phyloP scores from a whole-genome alignment of 2,329 filamentous ascomycete species.

The Coniella lustricola region DNA sequence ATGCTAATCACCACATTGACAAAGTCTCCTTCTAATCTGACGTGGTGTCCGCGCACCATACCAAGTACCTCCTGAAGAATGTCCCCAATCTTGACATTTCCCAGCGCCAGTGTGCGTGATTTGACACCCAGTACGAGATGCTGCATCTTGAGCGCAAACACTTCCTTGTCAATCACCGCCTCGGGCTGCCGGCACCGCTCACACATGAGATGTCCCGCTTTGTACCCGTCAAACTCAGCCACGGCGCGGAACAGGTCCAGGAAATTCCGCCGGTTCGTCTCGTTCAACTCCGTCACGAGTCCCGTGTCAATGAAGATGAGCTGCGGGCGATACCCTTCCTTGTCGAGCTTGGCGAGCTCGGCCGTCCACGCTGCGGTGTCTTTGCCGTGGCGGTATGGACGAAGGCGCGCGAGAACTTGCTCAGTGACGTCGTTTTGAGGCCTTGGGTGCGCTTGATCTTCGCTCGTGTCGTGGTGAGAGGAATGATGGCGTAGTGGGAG shows the following conservation, averaged over 20 bases:
- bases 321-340: slow-evolving; percentile 85
- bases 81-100: slow-evolving; percentile 93
- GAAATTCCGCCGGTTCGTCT: slow-evolving; percentile 80
- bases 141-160: slow-evolving; percentile 95
- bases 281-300: slow-evolving; percentile 87
- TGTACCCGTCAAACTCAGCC: slow-evolving; percentile 95
- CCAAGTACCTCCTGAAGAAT: slow-evolving; percentile 82
- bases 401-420: slow-evolving; percentile 71
- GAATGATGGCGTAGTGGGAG: slow-evolving; percentile 18
- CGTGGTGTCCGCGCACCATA: slow-evolving; percentile 90
- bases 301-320: slow-evolving; percentile 97
- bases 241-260: slow-evolving; percentile 92
- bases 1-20: slow-evolving; percentile 98
- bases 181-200: slow-evolving; percentile 89
- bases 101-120: slow-evolving; percentile 80
- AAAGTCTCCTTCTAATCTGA: slow-evolving; percentile 92
- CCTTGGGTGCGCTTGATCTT: slow-evolving; percentile 36
- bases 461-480: slow-evolving; percentile 18
- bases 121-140: slow-evolving; percentile 90
- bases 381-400: slow-evolving; percentile 58
- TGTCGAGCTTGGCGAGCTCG: slow-evolving; percentile 69
- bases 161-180: slow-evolving; percentile 77
- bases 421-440: slow-evolving; percentile 66
- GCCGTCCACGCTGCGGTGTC: slow-evolving; percentile 64
- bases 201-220: slow-evolving; percentile 91